Evolutionary conservation across 129 eudicot genomes (phyloP).

Genomic region (Lactuca saligna): DNA sequence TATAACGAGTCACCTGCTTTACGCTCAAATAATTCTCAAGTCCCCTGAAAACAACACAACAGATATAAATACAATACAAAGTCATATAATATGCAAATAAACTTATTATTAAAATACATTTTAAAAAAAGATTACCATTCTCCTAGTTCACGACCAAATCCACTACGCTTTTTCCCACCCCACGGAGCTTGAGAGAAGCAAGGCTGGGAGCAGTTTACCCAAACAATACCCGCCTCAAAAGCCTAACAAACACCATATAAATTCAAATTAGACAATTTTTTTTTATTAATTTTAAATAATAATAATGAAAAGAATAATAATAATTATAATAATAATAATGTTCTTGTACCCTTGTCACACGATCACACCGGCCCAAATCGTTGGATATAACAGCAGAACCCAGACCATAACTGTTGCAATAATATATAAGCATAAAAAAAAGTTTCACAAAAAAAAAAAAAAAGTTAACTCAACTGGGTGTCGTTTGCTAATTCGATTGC

Average conservation of each 20-base stretch:
- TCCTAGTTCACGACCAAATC: conserved; percentile 97
- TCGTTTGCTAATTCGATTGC: conserved; percentile 96
- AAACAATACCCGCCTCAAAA: conserved; percentile 79
- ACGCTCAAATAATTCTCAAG: conserved; percentile 83
- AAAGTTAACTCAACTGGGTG: conserved; percentile 63
- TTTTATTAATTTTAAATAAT: neutral
- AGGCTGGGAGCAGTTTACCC: conserved; percentile 99
- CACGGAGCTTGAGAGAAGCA: conserved; percentile 99
- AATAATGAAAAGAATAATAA: neutral
- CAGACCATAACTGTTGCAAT: conserved; percentile 67
- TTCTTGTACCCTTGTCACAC: conserved; percentile 66
- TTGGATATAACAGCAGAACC: conserved; percentile 89
- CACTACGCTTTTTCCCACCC: conserved; percentile 98
- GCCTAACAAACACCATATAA: conserved; percentile 48
- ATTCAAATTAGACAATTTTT: neutral
- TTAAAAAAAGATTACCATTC: conserved; percentile 66
- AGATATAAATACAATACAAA: neutral
- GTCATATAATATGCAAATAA: neutral
- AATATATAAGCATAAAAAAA: conserved; percentile 2
- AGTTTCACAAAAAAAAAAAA: neutral
- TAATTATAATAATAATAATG: neutral
- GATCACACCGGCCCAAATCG: conserved; percentile 90
- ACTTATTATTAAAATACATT: neutral
- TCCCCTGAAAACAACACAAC: conserved; percentile 55
- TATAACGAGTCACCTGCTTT: conserved; percentile 86